A percentile compares a stretch with the other conserved stretches of the same genome.
Conservation (phyloP, 768 basidiomycete species). For the Hericium rajendrae region DNA sequence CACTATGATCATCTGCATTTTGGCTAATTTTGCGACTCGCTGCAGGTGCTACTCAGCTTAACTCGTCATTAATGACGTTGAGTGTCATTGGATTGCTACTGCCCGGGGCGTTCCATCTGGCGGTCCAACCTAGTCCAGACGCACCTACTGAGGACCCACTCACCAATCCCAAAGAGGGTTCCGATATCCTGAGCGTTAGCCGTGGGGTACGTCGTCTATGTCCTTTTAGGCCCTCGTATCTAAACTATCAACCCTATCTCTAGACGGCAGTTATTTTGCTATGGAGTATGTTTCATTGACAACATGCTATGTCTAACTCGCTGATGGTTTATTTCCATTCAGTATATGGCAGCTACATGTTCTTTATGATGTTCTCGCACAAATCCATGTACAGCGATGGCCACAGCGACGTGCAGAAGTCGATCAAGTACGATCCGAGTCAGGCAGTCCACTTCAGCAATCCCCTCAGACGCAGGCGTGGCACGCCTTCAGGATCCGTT, state of each 20-base stretch:
- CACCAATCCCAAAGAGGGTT: slow-evolving; percentile 25
- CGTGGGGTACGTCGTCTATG: slow-evolving; percentile 31
- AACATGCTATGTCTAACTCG: not conserved
- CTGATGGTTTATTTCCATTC: not conserved
- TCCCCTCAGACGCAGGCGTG: not conserved
- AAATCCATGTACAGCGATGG: slow-evolving; percentile 38
- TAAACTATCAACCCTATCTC: not conserved
- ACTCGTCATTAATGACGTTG: slow-evolving; percentile 65
- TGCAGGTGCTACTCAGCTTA: slow-evolving; percentile 53
- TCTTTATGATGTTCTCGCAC: slow-evolving; percentile 52
- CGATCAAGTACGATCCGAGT: not conserved
- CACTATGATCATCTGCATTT: not conserved
- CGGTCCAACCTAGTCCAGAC: slow-evolving; percentile 19
- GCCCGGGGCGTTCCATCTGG: slow-evolving; percentile 72
- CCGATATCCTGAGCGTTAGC: slow-evolving; percentile 39
- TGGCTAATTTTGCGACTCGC: not conserved
- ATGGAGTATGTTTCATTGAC: slow-evolving; percentile 29
- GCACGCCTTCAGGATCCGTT: not conserved
- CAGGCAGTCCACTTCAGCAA: not conserved
- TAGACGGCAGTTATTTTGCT: slow-evolving; percentile 45
- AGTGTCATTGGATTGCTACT: slow-evolving; percentile 74
- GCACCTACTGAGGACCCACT: slow-evolving; percentile 14
- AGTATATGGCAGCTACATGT: slow-evolving; percentile 43
- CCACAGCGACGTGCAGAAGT: not conserved
- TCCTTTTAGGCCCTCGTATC: not conserved